These are phyloP conservation scores for Azolla pinnata DNA, from an alignment of 75 land plant genomes.

Conservation along the genomic window DNA sequence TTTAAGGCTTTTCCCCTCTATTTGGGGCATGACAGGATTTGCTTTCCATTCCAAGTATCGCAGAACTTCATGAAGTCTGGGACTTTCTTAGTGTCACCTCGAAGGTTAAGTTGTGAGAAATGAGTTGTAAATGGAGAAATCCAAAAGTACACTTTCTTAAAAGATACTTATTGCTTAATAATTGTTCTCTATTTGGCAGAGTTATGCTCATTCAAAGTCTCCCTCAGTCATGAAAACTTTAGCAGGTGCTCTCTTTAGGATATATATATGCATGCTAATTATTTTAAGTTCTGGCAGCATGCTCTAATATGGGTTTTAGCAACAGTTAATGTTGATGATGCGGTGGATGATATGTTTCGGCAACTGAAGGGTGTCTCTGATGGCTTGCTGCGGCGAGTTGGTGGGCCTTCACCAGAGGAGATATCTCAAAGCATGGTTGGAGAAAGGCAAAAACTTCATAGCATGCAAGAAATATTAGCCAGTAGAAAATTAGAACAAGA, in stretches of 20 bases:
- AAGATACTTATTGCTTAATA: too few relatives aligned
- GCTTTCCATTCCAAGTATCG: conserved; percentile 85
- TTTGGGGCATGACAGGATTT: conserved; percentile 57
- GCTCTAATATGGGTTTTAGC: too few relatives aligned
- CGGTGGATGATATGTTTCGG: conserved; percentile 95
- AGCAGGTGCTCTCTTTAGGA: conserved; percentile 46
- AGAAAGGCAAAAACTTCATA: conserved; percentile 10
- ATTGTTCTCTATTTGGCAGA: conserved; percentile 48
- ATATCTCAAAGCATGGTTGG: conserved; percentile 33
- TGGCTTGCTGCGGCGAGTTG: conserved; percentile 48
- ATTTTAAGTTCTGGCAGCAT: too few relatives aligned
- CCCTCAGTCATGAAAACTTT: conserved; percentile 87
- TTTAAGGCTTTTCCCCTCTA: too few relatives aligned
- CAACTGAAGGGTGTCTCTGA: conserved; percentile 90
- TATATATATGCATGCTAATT: too few relatives aligned
- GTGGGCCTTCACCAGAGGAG: conserved; percentile 24
- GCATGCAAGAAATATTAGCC: background rate
- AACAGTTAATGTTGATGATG: conserved; percentile 99
- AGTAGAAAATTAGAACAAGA: conserved; percentile 17
- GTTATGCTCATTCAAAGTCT: conserved; percentile 74
- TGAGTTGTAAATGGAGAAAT: too few relatives aligned
- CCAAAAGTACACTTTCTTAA: too few relatives aligned
- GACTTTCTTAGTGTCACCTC: conserved; percentile 82
- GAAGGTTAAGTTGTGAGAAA: too few relatives aligned
- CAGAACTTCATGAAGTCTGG: conserved; percentile 99